Conservation (phyloP, 2,329 filamentous ascomycete genomes). For the Daldinia sp. region DNA sequence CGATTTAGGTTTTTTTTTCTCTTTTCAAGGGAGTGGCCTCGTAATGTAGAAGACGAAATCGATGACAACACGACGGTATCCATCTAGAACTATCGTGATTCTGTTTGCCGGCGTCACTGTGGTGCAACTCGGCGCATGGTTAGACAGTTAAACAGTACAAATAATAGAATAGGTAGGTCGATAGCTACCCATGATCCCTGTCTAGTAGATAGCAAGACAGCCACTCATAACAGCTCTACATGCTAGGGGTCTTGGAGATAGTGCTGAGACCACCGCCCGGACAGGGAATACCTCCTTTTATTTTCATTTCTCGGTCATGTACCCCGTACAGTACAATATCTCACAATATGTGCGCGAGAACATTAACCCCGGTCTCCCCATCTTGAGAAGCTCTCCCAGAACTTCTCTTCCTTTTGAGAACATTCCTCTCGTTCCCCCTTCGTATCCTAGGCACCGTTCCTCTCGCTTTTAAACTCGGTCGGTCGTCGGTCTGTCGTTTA, state of each 20-base stretch:
- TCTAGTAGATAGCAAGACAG: constrained; percentile 30
- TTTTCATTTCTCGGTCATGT: constrained; percentile 26
- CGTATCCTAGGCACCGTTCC: constrained; percentile 37
- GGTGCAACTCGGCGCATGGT: constrained; percentile 2
- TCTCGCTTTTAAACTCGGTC: constrained; percentile 38
- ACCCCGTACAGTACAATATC: constrained; percentile 40
- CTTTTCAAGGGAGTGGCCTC: constrained; percentile 14
- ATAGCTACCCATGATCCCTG: constrained; percentile 40
- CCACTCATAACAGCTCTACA: constrained; percentile 35
- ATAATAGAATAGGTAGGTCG: constrained; percentile 34
- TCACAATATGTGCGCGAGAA: constrained; percentile 5
- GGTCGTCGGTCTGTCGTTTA: constrained; percentile 29
- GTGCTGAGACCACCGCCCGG: constrained; percentile 36
- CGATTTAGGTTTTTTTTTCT: constrained; percentile 28
- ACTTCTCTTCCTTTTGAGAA: constrained; percentile 30
- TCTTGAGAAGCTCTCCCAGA: constrained; percentile 25
- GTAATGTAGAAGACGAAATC: constrained; percentile 33
- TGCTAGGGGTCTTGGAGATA: constrained; percentile 31
- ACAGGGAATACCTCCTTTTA: constrained; percentile 41
- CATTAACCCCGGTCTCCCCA: constrained; percentile 28
- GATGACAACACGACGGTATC: constrained; percentile 24
- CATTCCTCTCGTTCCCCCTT: constrained; percentile 43
- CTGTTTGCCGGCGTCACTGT: constrained; percentile 9
- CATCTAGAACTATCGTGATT: constrained; percentile 12
- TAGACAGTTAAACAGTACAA: constrained; percentile 6